Evolutionary conservation across 441 rosid genomes (phyloP).

Genomic region (Aquilaria agallochum): DNA sequence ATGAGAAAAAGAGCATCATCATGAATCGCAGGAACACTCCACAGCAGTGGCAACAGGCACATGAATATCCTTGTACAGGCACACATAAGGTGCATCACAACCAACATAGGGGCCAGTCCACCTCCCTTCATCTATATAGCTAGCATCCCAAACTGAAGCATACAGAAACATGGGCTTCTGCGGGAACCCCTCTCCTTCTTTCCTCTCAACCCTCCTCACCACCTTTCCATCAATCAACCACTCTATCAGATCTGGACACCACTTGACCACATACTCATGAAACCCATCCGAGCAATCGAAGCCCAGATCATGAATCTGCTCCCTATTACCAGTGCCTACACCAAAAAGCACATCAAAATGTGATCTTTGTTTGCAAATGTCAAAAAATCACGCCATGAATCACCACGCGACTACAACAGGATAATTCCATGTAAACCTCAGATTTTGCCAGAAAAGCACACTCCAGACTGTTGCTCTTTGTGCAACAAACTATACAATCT

Average conservation of each 20-base stretch:
- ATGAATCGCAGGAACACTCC: constrained; percentile 30
- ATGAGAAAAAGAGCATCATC: constrained; percentile 4
- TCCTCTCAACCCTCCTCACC: constrained; percentile 41
- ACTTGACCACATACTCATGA: constrained; percentile 43
- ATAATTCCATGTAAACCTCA: constrained; percentile 2
- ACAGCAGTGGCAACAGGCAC: constrained; percentile 33
- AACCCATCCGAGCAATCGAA: constrained; percentile 48
- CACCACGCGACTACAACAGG: not conserved
- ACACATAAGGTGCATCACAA: constrained; percentile 46
- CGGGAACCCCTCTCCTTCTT: constrained; percentile 35
- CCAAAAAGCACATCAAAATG: not conserved
- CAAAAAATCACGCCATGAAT: too few species aligned
- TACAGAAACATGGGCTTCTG: constrained; percentile 46
- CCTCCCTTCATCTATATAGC: constrained; percentile 35
- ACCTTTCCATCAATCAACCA: constrained; percentile 47
- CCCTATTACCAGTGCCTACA: constrained; percentile 46
- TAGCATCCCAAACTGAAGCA: constrained; percentile 55
- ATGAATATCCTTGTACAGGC: constrained; percentile 42
- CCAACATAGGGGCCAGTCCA: constrained; percentile 49
- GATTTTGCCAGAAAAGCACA: not conserved
- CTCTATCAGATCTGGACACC: constrained; percentile 42
- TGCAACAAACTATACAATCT: not conserved
- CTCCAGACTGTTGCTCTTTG: not conserved
- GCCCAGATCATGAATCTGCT: constrained; percentile 50
- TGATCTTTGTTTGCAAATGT: too few species aligned